These are phyloP conservation scores for Suhomyces wounanorum DNA, from an alignment of 1,139 yeast genomes.

Conservation along the genomic window DNA sequence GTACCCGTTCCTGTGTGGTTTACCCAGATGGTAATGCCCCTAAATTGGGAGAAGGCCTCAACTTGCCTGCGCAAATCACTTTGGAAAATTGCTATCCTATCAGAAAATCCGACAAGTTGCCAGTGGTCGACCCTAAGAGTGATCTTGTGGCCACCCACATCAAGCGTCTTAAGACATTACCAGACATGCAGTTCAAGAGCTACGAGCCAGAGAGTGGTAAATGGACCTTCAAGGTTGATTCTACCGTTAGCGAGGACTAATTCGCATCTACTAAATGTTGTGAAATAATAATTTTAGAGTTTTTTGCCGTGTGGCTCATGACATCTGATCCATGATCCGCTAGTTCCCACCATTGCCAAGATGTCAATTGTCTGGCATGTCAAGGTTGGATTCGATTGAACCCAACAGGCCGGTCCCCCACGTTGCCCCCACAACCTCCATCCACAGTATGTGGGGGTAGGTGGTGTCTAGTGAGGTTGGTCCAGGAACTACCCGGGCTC, in stretches of 20 bases:
- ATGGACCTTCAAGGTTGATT: slow-evolving; percentile 65
- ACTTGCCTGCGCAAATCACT: slow-evolving; percentile 71
- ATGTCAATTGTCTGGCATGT: too few relatives aligned
- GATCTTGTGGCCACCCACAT: slow-evolving; percentile 71
- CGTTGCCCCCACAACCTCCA: background rate
- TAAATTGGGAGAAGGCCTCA: slow-evolving; percentile 75
- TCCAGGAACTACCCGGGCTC: background rate
- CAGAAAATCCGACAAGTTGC: slow-evolving; percentile 69
- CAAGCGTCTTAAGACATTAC: slow-evolving; percentile 60
- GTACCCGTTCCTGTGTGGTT: slow-evolving; percentile 61
- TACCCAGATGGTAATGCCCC: slow-evolving; percentile 79
- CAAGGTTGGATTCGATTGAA: too few relatives aligned
- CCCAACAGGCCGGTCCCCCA: background rate
- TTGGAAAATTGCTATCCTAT: slow-evolving; percentile 79
- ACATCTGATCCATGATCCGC: too few relatives aligned
- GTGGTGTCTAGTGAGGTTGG: background rate
- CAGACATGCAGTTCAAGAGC: slow-evolving; percentile 63
- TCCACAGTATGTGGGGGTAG: background rate
- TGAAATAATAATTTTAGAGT: background rate
- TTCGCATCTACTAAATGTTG: background rate
- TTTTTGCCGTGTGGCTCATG: background rate
- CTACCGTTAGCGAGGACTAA: slow-evolving; percentile 7
- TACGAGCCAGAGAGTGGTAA: slow-evolving; percentile 82
- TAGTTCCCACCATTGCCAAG: too few relatives aligned
- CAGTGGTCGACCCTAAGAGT: slow-evolving; percentile 77